Base-by-base conservation (phyloP, 2,329 filamentous ascomycete species). In the Apiospora rasikravindrae region DNA sequence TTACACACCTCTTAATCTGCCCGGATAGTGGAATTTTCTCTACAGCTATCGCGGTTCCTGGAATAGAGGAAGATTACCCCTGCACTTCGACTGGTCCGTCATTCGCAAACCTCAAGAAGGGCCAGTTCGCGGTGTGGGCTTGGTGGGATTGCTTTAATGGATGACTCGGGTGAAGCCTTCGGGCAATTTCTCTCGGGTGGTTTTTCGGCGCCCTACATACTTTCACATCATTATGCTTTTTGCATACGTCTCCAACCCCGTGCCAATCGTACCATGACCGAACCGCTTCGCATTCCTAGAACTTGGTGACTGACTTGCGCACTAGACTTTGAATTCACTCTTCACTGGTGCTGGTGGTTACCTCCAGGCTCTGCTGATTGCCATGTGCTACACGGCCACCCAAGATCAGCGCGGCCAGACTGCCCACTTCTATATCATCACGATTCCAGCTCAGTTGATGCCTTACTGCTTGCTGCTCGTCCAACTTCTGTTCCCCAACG, bases 1-100 rank as follows among this genome's bases (percentile, higher is more conserved):
- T 57, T 71, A 67, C 49, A 71, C 69, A 71, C 77, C 81, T 84
- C 88, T 89, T 87, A 86, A 93, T 93, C 92, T 94, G 92, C 92
- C 92, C 92, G 92, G 88, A 90, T 92, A 93, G 92, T 87, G 86
- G 80, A 79, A 75, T 78, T 71, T 77, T 83, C 84, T 49, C 88
- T 84, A 88, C 92, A 90, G 86, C 91, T 93, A 91, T 92, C 88
- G 86, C 92, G 92, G 92, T 94, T 94, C 92, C 92, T 94, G 91
- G 86, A 93, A 91, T 84, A 86, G 92, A 94, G 92, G 92, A 88
- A 94, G 91, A 94, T 89, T 86, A 89, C 90, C 92, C 91, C 88
- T 90, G 86, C 88, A 88, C 86, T 87, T 81, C 77, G 81, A 77
- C 82, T 84, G 85, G 84, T 85, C 88, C 87, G 85, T 90, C 87